Conservation (phyloP, 1,284 basidiomycete species). For the Cutaneotrichosporon sp. region DNA sequence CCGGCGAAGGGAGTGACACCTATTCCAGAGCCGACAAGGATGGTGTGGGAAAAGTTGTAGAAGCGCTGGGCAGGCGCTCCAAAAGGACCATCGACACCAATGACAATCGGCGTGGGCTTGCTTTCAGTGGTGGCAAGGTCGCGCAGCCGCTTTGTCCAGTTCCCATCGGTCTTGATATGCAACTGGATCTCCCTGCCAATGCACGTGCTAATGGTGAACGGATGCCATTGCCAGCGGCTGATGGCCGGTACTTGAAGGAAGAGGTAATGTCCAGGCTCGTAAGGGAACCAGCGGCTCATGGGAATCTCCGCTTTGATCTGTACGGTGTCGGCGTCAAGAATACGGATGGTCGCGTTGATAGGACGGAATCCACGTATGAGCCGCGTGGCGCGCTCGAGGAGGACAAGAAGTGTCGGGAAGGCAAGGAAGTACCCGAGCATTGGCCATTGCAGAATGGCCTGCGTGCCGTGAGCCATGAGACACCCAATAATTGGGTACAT, state of each 20-base stretch:
- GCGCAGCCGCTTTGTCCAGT: conserved; percentile 26
- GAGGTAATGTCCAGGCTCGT: conserved; percentile 27
- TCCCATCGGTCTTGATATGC: conserved; percentile 33
- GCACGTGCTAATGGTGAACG: conserved; percentile 30
- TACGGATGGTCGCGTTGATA: conserved; percentile 21
- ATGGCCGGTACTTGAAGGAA: conserved; percentile 28
- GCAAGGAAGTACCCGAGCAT: conserved; percentile 36
- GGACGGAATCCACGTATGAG: conserved; percentile 19
- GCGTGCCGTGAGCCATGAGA: conserved; percentile 28
- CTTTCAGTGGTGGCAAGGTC: conserved; percentile 13
- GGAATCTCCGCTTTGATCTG: conserved; percentile 24
- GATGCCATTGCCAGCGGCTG: conserved; percentile 27
- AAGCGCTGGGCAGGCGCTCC: conserved; percentile 34
- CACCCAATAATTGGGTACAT: conserved; percentile 34
- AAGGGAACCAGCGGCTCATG: conserved; percentile 18
- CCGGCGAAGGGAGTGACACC: conserved; percentile 34
- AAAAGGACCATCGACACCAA: conserved; percentile 31
- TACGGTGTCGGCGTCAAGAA: conserved; percentile 28
- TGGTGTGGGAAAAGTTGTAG: conserved; percentile 33
- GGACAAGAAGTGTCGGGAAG: conserved; percentile 29
- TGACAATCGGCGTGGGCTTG: conserved; percentile 11
- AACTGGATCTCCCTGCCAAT: conserved; percentile 20
- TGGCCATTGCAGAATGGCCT: conserved; percentile 25
- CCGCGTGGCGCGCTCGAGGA: conserved; percentile 22
- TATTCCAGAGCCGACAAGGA: conserved; percentile 30